Percentiles rank a stretch among this genome's conserved stretches.
These are phyloP conservation scores for Torulaspora delbrueckii DNA, from an alignment of 805 yeast species.

Conservation along the genomic window DNA sequence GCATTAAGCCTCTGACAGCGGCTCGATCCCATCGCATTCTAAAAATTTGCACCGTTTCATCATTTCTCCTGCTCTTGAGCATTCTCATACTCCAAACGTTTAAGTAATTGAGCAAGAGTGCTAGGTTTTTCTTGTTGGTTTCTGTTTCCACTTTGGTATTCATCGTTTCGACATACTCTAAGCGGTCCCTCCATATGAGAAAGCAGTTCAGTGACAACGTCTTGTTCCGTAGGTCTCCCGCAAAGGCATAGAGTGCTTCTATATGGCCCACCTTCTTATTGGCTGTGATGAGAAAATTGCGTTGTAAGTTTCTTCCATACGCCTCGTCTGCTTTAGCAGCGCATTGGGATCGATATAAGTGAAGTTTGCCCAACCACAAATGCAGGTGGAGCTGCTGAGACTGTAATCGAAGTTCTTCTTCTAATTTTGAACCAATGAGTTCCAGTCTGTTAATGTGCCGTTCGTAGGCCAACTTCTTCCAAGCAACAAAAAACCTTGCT, in stretches of 20 bases:
- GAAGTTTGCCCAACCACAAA: conserved; percentile 12
- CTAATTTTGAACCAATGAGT: conserved; percentile 8
- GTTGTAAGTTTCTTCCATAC: conserved; percentile 4
- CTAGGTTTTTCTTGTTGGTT: conserved; percentile 24
- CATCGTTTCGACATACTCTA: conserved; percentile 16
- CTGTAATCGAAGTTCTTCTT: not conserved
- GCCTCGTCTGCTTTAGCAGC: conserved; percentile 8
- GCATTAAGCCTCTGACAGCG: conserved; percentile 34
- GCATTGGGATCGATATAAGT: conserved; percentile 11
- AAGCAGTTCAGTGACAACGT: conserved; percentile 26
- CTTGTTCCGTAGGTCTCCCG: conserved; percentile 24
- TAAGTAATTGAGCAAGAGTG: conserved; percentile 23
- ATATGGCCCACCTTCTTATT: not conserved
- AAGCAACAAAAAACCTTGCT: conserved; percentile 2
- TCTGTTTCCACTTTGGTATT: conserved; percentile 16
- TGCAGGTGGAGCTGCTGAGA: conserved; percentile 1
- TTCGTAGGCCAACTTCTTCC: conserved; percentile 3
- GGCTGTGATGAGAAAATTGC: not conserved
- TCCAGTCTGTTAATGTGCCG: conserved; percentile 5
- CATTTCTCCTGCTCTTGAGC: conserved; percentile 35
- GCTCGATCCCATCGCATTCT: conserved; percentile 41
- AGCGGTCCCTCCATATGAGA: conserved; percentile 21
- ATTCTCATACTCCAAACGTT: conserved; percentile 36
- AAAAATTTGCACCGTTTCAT: conserved; percentile 33
- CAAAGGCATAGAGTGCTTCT: not conserved